Evolutionary conservation across 2,329 filamentous ascomycete species (phyloP), one percentile per base, ranked within the genome.

Genomic region (Aspergillus tamarii): DNA sequence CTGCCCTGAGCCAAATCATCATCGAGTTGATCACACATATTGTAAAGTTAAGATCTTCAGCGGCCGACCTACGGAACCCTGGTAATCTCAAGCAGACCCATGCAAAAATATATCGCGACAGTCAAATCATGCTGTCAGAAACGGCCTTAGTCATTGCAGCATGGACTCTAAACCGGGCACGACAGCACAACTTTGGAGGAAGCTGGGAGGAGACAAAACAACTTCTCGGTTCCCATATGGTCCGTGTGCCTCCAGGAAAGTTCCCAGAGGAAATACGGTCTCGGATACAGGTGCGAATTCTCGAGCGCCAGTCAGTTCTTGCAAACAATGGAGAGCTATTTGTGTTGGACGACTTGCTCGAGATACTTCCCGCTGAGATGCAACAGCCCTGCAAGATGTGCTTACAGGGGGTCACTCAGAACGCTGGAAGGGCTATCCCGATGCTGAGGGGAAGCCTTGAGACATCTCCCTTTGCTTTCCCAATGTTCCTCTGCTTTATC

Each of bases 101-200:
- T 66, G 79, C 78, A 30, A 76, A 80, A 43, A 68, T 77, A 12
- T 82, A 82, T 68, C 77, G 80, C 14, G 75, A 81, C 41, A 76
- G 77, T 36, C 80, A 80, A 57, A 74, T 80, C 28, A 69, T 67
- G 46, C 69, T 82, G 16, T 76, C 78, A 16, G 73, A 79, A 64
- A 73, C 76, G 30, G 80, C 80, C 2, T 67, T 79, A 16, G 70
- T 78, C 14, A 70, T 82, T 23, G 76, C 78, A 19, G 73, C 75
- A 36, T 82, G 78, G 75, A 75, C 75, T 4, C 70, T 82, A 26
- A 65, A 67, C 19, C 72, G 75, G 6, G 78, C 80, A 1, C 73
- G 74, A 23, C 66, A 70, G 26, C 69, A 73, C n/a, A 52, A 59
- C n/a, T 69, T 69, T 8, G 58, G 59, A 23, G 70, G 71, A 26